A percentile compares a stretch with the other conserved stretches of the same genome.
These are phyloP conservation scores for Nemania sp. DNA, from an alignment of 2,329 filamentous ascomycete species.

Conservation along the genomic window DNA sequence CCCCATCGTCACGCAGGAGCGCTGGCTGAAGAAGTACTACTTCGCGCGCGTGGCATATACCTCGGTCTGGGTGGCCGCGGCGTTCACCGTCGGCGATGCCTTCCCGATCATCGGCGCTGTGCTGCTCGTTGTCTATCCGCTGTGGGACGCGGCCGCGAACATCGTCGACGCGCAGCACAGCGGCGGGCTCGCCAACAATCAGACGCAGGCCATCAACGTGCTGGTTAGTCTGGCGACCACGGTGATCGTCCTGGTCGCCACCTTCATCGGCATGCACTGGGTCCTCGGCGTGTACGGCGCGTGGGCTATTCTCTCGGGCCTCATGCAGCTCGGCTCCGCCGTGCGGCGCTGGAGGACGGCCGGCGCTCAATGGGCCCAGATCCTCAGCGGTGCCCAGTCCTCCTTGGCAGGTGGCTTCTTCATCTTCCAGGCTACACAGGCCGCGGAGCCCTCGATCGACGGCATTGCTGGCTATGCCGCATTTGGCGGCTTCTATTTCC, in stretches of 20 bases:
- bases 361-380: slow-evolving; percentile 26
- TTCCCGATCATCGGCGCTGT: slow-evolving; percentile 21
- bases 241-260: slow-evolving; percentile 16
- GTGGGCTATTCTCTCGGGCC: slow-evolving; percentile 27
- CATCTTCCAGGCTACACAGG: slow-evolving; percentile 26
- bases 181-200: slow-evolving; percentile 25
- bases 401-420: slow-evolving; percentile 26
- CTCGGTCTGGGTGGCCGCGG: slow-evolving; percentile 21
- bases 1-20: slow-evolving; percentile 19
- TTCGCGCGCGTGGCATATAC: slow-evolving; percentile 26
- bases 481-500: slow-evolving; percentile 28
- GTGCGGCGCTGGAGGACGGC: slow-evolving; percentile 24
- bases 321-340: slow-evolving; percentile 26
- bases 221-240: slow-evolving; percentile 24
- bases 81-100: slow-evolving; percentile 23
- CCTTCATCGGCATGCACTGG: slow-evolving; percentile 28
- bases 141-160: slow-evolving; percentile 28
- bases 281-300: slow-evolving; percentile 29
- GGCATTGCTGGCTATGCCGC: slow-evolving; percentile 27
- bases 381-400: slow-evolving; percentile 27
- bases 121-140: slow-evolving; percentile 28
- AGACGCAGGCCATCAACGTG: slow-evolving; percentile 25
- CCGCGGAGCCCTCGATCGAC: slow-evolving; percentile 23
- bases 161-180: slow-evolving; percentile 27
- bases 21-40: slow-evolving; percentile 32